Conservation (phyloP, 106 monocot species). For the Allium sativum region DNA sequence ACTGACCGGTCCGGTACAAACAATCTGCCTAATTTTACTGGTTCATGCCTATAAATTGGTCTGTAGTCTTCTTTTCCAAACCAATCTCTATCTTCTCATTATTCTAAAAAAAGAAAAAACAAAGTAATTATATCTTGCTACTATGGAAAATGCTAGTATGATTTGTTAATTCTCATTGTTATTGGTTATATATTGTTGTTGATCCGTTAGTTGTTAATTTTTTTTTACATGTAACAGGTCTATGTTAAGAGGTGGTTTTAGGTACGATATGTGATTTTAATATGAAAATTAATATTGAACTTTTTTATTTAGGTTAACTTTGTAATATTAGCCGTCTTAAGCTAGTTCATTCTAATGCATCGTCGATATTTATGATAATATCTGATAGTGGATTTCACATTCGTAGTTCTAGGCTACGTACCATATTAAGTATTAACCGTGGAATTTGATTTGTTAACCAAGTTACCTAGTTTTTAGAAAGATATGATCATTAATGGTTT, state of each 20-base stretch:
- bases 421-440: too few relatives aligned
- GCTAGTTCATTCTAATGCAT: background rate
- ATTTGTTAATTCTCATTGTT: background rate
- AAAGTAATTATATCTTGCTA: background rate
- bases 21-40: background rate
- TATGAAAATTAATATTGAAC: background rate
- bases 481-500: too few relatives aligned
- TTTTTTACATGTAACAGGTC: background rate
- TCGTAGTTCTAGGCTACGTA: too few relatives aligned
- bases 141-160: conserved; percentile 4
- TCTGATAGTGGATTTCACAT: too few relatives aligned
- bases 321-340: background rate
- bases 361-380: background rate
- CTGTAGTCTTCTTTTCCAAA: background rate
- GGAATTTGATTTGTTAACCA: too few relatives aligned
- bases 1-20: background rate
- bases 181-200: background rate
- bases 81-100: background rate
- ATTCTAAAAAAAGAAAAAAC: background rate
- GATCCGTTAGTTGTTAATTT: background rate
- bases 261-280: background rate
- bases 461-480: too few relatives aligned
- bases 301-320: background rate
- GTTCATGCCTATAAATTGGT: background rate
- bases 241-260: background rate